These are phyloP conservation scores for Pyrenochaeta sp. DNA, from an alignment of 2,329 filamentous ascomycete species.

Conservation along the genomic window DNA sequence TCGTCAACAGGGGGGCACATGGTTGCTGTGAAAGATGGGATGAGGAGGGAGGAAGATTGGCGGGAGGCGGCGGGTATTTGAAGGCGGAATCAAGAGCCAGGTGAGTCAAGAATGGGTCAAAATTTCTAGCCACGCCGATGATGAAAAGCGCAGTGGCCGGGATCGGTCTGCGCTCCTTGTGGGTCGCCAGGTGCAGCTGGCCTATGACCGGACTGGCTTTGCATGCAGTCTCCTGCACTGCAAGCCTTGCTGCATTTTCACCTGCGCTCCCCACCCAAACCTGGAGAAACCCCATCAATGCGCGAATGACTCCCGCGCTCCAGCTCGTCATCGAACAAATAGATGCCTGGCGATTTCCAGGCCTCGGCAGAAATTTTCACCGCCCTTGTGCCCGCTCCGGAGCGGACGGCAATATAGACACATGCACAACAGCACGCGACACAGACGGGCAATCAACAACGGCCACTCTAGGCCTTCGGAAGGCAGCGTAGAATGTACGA, in stretches of 20 bases:
- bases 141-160: conserved; percentile 42
- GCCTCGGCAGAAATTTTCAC: too few relatives aligned
- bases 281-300: conserved; percentile 13
- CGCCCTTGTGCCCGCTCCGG: too few relatives aligned
- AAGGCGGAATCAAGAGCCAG: conserved; percentile 26
- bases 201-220: conserved; percentile 9
- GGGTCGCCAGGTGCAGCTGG: conserved; percentile 10
- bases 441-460: too few relatives aligned
- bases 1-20: conserved; percentile 57
- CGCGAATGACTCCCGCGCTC: too few relatives aligned
- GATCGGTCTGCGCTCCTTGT: conserved; percentile 24
- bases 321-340: too few relatives aligned
- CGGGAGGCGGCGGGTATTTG: conserved; percentile 33
- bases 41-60: conserved; percentile 16
- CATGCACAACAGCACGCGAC: too few relatives aligned
- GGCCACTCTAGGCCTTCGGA: too few relatives aligned
- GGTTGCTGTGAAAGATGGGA: conserved; percentile 23
- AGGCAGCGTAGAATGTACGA: too few relatives aligned
- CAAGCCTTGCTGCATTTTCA: conserved; percentile 13
- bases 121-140: conserved; percentile 33
- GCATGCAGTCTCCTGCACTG: conserved; percentile 13
- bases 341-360: too few relatives aligned
- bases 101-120: conserved; percentile 47
- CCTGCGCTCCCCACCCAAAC: conserved; percentile 14
- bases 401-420: too few relatives aligned